Percentiles rank a stretch among this genome's conserved stretches.
Evolutionary conservation across 23 red algal species (phyloP).

Genomic region (Gracilaria domingensis): DNA sequence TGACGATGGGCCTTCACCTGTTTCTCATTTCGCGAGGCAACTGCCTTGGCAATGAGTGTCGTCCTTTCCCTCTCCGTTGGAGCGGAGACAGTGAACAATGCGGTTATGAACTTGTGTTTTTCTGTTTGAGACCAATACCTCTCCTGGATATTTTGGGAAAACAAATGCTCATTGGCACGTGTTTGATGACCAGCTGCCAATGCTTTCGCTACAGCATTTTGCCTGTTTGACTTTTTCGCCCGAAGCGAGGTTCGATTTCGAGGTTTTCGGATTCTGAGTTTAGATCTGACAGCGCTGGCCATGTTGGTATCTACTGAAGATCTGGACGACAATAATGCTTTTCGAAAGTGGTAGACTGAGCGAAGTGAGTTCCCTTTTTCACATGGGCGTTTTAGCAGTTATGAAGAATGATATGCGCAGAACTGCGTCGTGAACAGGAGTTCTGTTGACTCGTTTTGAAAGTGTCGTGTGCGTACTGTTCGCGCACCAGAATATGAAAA

Average conservation of each 20-base stretch:
- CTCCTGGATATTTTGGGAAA: neutral
- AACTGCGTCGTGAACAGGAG: no score
- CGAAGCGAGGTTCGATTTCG: neutral
- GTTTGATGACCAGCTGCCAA: neutral
- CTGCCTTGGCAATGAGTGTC: neutral
- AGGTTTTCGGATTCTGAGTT: neutral
- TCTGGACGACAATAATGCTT: no score
- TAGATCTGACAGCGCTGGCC: neutral
- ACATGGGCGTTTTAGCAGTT: no score
- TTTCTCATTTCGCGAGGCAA: conserved; percentile 8
- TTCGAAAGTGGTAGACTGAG: no score
- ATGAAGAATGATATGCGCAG: no score
- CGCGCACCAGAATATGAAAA: no score
- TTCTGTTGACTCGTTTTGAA: no score
- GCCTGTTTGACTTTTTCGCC: neutral
- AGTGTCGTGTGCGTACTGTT: no score
- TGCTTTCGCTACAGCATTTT: neutral
- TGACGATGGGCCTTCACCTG: conserved; percentile 11
- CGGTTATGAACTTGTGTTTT: neutral
- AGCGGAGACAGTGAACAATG: neutral
- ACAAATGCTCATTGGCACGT: neutral
- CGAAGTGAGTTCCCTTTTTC: no score
- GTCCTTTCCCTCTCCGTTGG: conserved; percentile 2
- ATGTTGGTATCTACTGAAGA: neutral
- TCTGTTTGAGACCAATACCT: neutral